Evolutionary conservation across 352 stramenopile genomes (phyloP).

Genomic region (Globisporangium nagaii): DNA sequence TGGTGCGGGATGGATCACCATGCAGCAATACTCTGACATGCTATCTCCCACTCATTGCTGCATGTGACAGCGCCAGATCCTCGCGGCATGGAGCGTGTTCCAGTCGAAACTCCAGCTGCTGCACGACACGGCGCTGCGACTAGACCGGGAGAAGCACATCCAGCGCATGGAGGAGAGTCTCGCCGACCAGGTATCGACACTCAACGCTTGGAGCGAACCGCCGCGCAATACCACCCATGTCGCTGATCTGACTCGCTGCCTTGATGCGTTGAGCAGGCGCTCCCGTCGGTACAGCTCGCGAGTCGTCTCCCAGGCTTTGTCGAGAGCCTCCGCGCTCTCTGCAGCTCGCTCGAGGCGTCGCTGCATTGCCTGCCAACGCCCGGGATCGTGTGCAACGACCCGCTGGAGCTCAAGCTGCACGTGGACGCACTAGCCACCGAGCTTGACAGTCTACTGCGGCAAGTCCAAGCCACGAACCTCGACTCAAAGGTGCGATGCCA

Average conservation of each 20-base stretch:
- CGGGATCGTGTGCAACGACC: slow-evolving; percentile 14
- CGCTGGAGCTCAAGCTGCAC: slow-evolving; percentile 21
- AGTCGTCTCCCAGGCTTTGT: slow-evolving; percentile 14
- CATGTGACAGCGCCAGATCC: slow-evolving; percentile 43
- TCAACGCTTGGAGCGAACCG: too few relatives aligned
- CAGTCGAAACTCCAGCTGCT: slow-evolving; percentile 47
- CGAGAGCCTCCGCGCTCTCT: slow-evolving; percentile 18
- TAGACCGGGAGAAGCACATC: slow-evolving; percentile 34
- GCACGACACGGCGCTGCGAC: slow-evolving; percentile 29
- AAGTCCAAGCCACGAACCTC: slow-evolving; percentile 18
- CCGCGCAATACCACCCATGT: too few relatives aligned
- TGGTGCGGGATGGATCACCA: too few relatives aligned
- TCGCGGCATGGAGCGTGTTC: slow-evolving; percentile 31
- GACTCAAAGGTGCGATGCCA: slow-evolving; percentile 18
- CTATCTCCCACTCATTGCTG: too few relatives aligned
- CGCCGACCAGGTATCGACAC: slow-evolving; percentile 27
- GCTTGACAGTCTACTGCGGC: slow-evolving; percentile 23
- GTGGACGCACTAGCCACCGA: slow-evolving; percentile 21
- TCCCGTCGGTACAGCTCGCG: slow-evolving; percentile 16
- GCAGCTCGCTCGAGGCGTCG: slow-evolving; percentile 22
- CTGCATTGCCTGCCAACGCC: slow-evolving; percentile 33
- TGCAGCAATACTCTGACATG: too few relatives aligned
- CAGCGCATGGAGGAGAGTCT: slow-evolving; percentile 21
- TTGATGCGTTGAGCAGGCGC: not conserved
- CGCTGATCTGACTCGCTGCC: too few relatives aligned